Conservation (phyloP, 2,329 filamentous ascomycete species). For the Acephala macrosclerotiorum region DNA sequence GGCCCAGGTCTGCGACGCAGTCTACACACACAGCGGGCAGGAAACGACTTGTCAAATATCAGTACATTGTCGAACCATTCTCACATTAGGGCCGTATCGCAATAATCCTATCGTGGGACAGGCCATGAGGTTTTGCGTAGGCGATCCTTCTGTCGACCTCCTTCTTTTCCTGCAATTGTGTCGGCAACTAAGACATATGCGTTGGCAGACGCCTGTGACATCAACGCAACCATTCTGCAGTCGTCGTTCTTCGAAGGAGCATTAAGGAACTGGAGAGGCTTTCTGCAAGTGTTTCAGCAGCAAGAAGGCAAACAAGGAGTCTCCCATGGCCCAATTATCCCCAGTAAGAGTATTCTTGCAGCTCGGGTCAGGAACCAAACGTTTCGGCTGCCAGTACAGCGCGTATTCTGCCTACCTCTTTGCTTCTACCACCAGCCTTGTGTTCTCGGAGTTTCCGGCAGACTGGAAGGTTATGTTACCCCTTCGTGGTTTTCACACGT, state of each 20-base stretch:
- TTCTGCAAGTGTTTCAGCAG: constrained; percentile 1
- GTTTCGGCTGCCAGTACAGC: constrained; percentile 5
- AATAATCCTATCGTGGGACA: background rate
- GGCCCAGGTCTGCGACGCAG: too few relatives aligned
- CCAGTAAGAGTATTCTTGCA: background rate
- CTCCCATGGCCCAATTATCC: background rate
- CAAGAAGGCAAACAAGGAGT: background rate
- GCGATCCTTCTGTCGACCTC: background rate
- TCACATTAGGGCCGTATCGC: background rate
- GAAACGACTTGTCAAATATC: background rate
- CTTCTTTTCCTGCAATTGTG: background rate
- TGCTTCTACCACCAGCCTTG: background rate
- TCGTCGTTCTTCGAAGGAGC: background rate
- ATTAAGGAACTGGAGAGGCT: background rate
- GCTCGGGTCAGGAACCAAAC: background rate
- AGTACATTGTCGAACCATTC: background rate
- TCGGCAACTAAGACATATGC: background rate
- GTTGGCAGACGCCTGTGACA: constrained; percentile 6
- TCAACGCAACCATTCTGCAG: background rate
- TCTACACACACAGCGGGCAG: background rate
- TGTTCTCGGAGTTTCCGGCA: too few relatives aligned
- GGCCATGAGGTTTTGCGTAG: background rate
- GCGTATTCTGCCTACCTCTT: background rate
- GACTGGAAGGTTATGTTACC: background rate
- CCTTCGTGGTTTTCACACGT: constrained; percentile 8